Evolutionary conservation across 192 early-diverging fungal species (phyloP), one percentile per base, ranked within the genome.

Genomic region (Backusella australiensis): DNA sequence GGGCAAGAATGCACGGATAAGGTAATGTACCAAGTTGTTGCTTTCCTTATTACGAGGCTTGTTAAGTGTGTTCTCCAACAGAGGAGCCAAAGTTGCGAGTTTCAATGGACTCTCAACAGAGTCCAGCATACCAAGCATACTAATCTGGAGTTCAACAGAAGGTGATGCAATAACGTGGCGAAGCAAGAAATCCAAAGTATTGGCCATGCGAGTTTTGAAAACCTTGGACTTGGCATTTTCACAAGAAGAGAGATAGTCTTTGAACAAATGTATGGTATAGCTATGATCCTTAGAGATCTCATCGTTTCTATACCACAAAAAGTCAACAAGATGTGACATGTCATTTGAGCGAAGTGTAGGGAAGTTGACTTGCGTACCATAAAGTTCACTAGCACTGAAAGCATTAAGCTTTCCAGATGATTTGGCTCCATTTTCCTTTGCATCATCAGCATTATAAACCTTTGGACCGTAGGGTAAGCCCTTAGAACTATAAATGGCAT

Each of bases 1-100:
- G 14, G 87, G 75, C 23, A 85, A 85, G 84, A 89, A 92, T 78
- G 84, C 89, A 29, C 81, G 73, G 19, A 91, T 82, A 35, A 94
- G 79, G 21, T 82, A 76, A 36, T 79, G 75, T 17, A 88, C 75
- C 34, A 85, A 63, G 1, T 77, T 77, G 0, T 81, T 81, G 46
- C 69, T 78, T 4, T 73, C 73, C 6, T 69, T 77, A 42, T 78
- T 81, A 15, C 76, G 81, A 21, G 79, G 78, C 8, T 77, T 78
- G 21, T 85, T 84, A 44, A 92, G 75, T 1, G 79, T 75, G 12
- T 9, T 63, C 38, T 92, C 88, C 34, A 95, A 71, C 34, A 94
- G 78, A 41, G 89, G 91, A 35, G 83, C 49, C 52, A 95, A 67
- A 19, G 81, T 86, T 71, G 88, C 88, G 35, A 94, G 77, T 69